Evolutionary conservation across 768 basidiomycete genomes (phyloP).

Genomic region (Suillus hirtellus): DNA sequence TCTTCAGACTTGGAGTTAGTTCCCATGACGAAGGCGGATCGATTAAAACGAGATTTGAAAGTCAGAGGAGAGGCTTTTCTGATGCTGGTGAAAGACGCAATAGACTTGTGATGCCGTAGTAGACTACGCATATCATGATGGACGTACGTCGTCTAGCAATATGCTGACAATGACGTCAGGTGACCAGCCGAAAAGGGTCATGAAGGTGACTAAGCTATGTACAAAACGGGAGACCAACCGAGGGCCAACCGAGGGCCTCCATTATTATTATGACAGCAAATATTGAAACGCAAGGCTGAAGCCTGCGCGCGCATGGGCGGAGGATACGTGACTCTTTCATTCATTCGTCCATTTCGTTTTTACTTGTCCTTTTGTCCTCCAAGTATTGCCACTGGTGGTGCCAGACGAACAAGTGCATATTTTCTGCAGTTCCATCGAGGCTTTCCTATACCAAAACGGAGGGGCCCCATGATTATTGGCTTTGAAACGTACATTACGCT

Average conservation of each 20-base stretch:
- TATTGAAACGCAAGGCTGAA: not conserved
- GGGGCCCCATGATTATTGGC: not conserved
- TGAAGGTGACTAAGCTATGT: too few species aligned
- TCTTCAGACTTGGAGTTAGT: conserved; percentile 54
- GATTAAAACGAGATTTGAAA: conserved; percentile 7
- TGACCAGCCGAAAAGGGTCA: not conserved
- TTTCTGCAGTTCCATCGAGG: not conserved
- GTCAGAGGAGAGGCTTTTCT: not conserved
- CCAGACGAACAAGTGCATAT: not conserved
- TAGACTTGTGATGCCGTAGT: not conserved
- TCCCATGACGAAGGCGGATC: conserved; percentile 4
- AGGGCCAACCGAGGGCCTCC: too few species aligned
- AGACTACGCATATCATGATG: not conserved
- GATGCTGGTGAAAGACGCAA: not conserved
- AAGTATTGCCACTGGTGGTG: not conserved
- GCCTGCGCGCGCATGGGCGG: not conserved
- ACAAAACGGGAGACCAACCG: not conserved
- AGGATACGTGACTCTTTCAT: too few species aligned
- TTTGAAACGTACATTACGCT: too few species aligned
- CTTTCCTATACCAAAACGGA: not conserved
- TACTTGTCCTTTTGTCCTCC: not conserved
- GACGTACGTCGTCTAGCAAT: not conserved
- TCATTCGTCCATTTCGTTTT: not conserved
- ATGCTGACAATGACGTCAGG: conserved; percentile 1
- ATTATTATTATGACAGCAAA: not conserved